phyloP scores from a whole-genome alignment of 225 moss, liverwort and hornwort genomes.

The Marchantia polymorpha region DNA sequence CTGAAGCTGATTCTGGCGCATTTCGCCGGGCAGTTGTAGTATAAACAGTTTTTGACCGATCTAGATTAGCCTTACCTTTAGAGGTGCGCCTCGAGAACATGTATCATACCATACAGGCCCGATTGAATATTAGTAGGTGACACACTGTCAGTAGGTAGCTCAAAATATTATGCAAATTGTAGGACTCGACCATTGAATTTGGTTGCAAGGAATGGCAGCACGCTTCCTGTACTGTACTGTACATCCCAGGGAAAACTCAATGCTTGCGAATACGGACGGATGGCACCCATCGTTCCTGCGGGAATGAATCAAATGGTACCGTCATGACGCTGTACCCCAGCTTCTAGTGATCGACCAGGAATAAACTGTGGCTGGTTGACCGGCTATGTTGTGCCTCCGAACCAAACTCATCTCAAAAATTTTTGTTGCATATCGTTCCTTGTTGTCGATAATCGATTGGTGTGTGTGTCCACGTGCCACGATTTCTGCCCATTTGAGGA shows the following conservation, averaged over 20 bases:
- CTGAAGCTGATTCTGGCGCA: background rate
- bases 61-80: background rate
- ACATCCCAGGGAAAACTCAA: background rate
- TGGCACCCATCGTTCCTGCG: background rate
- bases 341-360: constrained; percentile 18
- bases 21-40: background rate
- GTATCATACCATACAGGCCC: constrained; percentile 13
- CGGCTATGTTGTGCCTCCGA: constrained; percentile 4
- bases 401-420: background rate
- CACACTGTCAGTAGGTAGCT: background rate
- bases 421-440: too few relatives aligned
- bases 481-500: too few relatives aligned
- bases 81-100: background rate
- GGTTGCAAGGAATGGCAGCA: background rate
- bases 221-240: background rate
- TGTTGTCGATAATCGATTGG: too few relatives aligned
- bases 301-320: background rate
- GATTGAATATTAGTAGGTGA: background rate
- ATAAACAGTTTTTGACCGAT: constrained; percentile 12
- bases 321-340: constrained; percentile 11
- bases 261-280: background rate
- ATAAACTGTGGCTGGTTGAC: constrained; percentile 15
- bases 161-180: background rate
- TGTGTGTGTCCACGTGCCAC: too few relatives aligned
- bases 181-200: background rate